These are phyloP conservation scores for Neofusicoccum kwambonambiense DNA, from an alignment of 2,329 filamentous ascomycete species.

Conservation along the genomic window DNA sequence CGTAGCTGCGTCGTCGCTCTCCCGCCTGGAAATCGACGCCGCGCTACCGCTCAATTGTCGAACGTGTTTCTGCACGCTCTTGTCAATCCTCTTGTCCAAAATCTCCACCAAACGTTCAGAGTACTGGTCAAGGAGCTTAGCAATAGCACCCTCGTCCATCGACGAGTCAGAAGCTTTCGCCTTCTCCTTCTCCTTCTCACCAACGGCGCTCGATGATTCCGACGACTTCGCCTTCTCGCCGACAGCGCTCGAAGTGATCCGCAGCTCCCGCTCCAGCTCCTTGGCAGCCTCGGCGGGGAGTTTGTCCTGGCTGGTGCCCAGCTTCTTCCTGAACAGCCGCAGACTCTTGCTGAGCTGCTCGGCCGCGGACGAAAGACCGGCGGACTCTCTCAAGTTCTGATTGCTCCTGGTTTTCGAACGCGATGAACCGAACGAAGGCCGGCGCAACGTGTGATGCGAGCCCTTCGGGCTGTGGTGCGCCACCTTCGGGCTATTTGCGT, in stretches of 20 bases:
- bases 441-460: conserved; percentile 1
- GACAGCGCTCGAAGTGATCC: conserved; percentile 45
- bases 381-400: conserved; percentile 2
- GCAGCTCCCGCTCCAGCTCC: conserved; percentile 59
- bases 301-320: conserved; percentile 49
- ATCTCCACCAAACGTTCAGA: conserved; percentile 69
- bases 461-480: conserved; percentile 12
- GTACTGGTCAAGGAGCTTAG: conserved; percentile 70
- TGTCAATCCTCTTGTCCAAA: conserved; percentile 67
- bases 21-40: background rate
- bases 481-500: background rate
- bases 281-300: conserved; percentile 47
- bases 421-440: conserved; percentile 9
- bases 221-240: conserved; percentile 37
- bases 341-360: conserved; percentile 59
- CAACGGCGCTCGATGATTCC: background rate
- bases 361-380: conserved; percentile 32
- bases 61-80: conserved; percentile 36
- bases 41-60: conserved; percentile 34
- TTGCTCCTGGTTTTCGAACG: conserved; percentile 13
- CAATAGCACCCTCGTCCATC: conserved; percentile 44
- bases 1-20: background rate
- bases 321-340: conserved; percentile 58
- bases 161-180: background rate
- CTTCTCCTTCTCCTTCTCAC: background rate